Conservation (phyloP, 495 filamentous ascomycete genomes). For the Hypoxylon perforatum region DNA sequence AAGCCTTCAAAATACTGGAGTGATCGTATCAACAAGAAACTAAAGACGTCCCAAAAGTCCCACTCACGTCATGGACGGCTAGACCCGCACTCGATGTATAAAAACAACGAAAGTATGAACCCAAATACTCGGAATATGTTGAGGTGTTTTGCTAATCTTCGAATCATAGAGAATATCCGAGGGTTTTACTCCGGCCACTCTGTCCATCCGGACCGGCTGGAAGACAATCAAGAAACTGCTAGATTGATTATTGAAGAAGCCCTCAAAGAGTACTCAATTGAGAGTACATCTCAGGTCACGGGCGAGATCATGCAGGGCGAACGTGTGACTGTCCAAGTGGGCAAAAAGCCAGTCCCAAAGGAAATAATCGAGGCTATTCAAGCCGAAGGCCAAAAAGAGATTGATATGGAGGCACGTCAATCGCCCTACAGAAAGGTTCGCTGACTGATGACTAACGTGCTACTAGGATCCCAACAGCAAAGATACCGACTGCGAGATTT, state of each 20-base stretch:
- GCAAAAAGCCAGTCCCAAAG: conserved; percentile 3
- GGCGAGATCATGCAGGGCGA: conserved; percentile 31
- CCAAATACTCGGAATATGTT: neutral
- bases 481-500: conserved; percentile 13
- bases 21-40: neutral
- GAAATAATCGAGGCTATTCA: conserved; percentile 17
- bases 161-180: conserved; percentile 9
- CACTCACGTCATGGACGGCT: neutral
- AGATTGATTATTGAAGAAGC: conserved; percentile 27
- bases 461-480: conserved; percentile 15
- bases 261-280: conserved; percentile 14
- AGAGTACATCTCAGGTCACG: conserved; percentile 22
- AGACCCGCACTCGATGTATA: conserved; percentile 3
- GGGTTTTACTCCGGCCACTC: conserved; percentile 29
- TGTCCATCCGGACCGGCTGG: conserved; percentile 1
- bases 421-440: neutral
- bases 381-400: conserved; percentile 32
- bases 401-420: conserved; percentile 36
- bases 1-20: neutral
- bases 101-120: neutral
- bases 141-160: conserved; percentile 1
- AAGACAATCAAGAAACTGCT: conserved; percentile 24
- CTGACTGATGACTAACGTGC: neutral
- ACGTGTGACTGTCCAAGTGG: conserved; percentile 6
- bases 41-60: neutral